Conservation (phyloP, 2,329 filamentous ascomycete genomes). For the Xylariaceae sp. region DNA sequence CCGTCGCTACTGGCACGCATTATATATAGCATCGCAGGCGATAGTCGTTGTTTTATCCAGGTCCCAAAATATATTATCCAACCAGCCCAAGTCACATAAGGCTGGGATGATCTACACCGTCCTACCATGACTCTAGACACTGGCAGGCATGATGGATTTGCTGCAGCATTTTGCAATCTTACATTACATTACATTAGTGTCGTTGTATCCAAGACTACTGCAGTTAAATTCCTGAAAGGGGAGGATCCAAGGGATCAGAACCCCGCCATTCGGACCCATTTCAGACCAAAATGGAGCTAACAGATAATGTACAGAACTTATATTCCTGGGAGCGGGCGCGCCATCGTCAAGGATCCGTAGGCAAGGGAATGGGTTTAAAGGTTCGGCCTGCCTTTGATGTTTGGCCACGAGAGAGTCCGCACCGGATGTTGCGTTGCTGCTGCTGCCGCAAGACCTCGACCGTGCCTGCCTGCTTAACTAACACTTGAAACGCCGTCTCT, state of each 20-base stretch:
- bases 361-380: constrained; percentile 14
- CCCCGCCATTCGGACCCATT: constrained; percentile 15
- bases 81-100: neutral
- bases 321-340: constrained; percentile 6
- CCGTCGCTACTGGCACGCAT: neutral
- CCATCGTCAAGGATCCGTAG: constrained; percentile 11
- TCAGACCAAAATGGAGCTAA: neutral
- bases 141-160: constrained; percentile 1
- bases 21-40: too few species aligned
- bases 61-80: neutral
- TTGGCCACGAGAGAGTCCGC: neutral
- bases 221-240: neutral
- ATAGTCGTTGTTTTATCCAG: neutral
- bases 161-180: constrained; percentile 3
- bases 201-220: neutral
- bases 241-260: neutral
- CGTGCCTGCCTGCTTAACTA: too few species aligned
- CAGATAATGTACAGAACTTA: constrained; percentile 3
- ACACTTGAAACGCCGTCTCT: too few species aligned
- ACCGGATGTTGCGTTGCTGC: too few species aligned
- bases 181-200: constrained; percentile 3
- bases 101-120: neutral
- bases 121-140: neutral
- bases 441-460: too few species aligned
- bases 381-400: constrained; percentile 10